Conservation (phyloP, 768 basidiomycete species). For the Solioccasus polychromus region DNA sequence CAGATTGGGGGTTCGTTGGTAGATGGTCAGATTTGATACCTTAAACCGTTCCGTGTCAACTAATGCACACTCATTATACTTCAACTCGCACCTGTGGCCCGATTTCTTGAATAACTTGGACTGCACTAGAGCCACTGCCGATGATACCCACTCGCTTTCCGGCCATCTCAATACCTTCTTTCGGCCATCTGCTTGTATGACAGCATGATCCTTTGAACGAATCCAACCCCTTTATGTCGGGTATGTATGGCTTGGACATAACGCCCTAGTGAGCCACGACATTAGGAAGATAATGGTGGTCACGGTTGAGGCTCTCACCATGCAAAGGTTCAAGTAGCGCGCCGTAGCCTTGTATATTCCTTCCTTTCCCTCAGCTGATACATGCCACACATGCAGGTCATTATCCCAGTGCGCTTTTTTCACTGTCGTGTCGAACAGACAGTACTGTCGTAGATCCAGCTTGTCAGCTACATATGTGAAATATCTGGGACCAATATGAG, state of each 20-base stretch:
- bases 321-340: background rate
- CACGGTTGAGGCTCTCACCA: background rate
- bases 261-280: too few species aligned
- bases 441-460: constrained; percentile 2
- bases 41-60: too few species aligned
- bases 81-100: background rate
- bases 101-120: background rate
- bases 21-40: constrained; percentile 1
- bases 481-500: background rate
- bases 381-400: background rate
- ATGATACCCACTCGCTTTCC: background rate
- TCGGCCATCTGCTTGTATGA: background rate
- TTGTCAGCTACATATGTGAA: constrained; percentile 1
- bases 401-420: background rate
- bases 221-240: background rate
- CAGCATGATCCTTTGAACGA: background rate
- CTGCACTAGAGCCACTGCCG: background rate
- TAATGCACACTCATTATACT: background rate
- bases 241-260: background rate
- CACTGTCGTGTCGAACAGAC: background rate
- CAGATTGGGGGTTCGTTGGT: constrained; percentile 4
- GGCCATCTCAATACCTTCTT: constrained; percentile 2
- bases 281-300: background rate
- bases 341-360: background rate
- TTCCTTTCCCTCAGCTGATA: background rate